Evolutionary conservation across 2,329 filamentous ascomycete genomes (phyloP).

Genomic region (Raffaelea deltoideospora): DNA sequence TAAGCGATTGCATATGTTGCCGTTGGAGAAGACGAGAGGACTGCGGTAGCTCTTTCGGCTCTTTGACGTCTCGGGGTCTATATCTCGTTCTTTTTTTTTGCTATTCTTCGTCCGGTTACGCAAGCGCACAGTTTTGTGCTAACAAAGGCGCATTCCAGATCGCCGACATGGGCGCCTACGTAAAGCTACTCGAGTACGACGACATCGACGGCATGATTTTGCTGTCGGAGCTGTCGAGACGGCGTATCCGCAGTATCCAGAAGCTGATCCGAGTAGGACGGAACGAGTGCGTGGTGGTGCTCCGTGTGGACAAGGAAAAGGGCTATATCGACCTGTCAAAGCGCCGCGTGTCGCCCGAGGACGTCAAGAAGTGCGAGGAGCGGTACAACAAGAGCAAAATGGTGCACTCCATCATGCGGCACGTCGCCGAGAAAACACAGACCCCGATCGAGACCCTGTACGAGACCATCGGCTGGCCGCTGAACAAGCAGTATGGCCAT

Average conservation of each 20-base stretch:
- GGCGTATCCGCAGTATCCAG: conserved; percentile 97
- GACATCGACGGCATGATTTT: conserved; percentile 99
- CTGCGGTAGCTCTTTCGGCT: too few species aligned
- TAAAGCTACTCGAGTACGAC: conserved; percentile 98
- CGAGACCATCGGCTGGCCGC: conserved; percentile 86
- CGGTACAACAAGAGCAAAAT: conserved; percentile 99
- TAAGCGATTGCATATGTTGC: too few species aligned
- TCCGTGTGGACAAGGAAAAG: conserved; percentile 99
- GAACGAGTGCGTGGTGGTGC: conserved; percentile 96
- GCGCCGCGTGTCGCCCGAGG: conserved; percentile 91
- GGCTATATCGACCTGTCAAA: conserved; percentile 97
- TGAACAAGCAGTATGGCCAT: conserved; percentile 96
- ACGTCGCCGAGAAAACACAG: conserved; percentile 93
- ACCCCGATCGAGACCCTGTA: conserved; percentile 91
- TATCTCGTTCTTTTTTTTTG: too few species aligned
- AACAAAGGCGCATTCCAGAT: too few species aligned
- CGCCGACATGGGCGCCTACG: conserved; percentile 99
- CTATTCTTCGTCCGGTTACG: too few species aligned
- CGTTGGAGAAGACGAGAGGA: too few species aligned
- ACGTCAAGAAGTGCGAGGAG: conserved; percentile 97
- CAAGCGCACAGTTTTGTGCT: too few species aligned
- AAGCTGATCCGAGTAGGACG: conserved; percentile 96
- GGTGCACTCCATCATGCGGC: conserved; percentile 97
- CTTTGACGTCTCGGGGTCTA: too few species aligned
- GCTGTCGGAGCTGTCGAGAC: conserved; percentile 88